These are phyloP conservation scores for Tulasnella sp. DNA, from an alignment of 768 basidiomycete species.

Conservation along the genomic window DNA sequence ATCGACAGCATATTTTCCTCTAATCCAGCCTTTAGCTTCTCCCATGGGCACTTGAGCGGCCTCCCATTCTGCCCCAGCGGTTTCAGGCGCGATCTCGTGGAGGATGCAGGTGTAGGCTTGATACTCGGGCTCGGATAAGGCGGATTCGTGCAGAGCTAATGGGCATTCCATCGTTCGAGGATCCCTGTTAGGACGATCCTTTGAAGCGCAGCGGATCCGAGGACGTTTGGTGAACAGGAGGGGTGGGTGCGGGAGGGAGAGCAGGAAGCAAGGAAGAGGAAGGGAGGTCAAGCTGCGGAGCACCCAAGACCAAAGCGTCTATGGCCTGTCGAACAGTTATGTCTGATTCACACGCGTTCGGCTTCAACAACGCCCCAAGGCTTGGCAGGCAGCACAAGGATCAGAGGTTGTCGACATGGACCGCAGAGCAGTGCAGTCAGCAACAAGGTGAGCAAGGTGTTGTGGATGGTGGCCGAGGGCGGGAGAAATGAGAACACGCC, in stretches of 20 bases:
- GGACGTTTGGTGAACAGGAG: not conserved
- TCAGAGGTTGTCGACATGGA: not conserved
- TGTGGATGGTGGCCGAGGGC: not conserved
- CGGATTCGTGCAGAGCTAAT: slow-evolving; percentile 29
- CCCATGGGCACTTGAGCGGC: slow-evolving; percentile 19
- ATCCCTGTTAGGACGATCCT: not conserved
- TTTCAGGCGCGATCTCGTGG: slow-evolving; percentile 19
- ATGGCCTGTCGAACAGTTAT: not conserved
- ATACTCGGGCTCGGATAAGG: slow-evolving; percentile 30
- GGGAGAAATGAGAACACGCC: not conserved
- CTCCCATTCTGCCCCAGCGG: slow-evolving; percentile 11
- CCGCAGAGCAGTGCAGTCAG: not conserved
- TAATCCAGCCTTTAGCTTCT: slow-evolving; percentile 26
- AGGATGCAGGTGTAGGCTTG: slow-evolving; percentile 29
- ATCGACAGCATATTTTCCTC: slow-evolving; percentile 32
- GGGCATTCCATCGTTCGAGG: slow-evolving; percentile 28
- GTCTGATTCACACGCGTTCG: not conserved
- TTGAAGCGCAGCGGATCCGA: not conserved
- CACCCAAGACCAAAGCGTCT: slow-evolving; percentile 10
- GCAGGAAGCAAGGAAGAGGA: not conserved
- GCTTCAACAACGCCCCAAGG: not conserved
- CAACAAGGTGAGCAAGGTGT: not conserved
- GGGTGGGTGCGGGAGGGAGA: not conserved
- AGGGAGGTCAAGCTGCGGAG: not conserved
- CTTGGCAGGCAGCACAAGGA: not conserved